These are phyloP conservation scores for Parietaria judaica DNA, from an alignment of 306 rosid species.

Conservation along the genomic window DNA sequence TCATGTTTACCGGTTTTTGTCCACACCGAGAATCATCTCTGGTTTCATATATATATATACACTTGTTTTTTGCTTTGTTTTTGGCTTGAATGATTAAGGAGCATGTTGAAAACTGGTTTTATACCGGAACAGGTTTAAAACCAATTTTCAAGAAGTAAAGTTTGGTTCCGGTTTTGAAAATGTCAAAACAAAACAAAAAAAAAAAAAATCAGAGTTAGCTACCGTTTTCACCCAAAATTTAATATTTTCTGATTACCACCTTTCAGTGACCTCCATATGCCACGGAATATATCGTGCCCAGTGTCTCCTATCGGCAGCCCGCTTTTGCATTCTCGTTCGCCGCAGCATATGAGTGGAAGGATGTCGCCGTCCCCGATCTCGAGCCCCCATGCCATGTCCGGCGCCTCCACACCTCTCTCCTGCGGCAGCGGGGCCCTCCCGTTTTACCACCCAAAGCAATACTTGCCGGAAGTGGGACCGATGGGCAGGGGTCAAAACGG, in stretches of 20 bases:
- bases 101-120: no score
- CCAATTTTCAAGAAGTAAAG: no score
- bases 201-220: no score
- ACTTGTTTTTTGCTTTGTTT: no score
- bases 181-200: no score
- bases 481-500: constrained; percentile 30
- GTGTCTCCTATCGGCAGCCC: constrained; percentile 41
- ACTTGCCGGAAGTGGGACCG: constrained; percentile 37
- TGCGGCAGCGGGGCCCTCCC: constrained; percentile 30
- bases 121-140: no score
- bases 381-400: constrained; percentile 31
- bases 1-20: constrained; percentile 3
- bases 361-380: constrained; percentile 41
- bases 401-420: constrained; percentile 38
- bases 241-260: background rate
- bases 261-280: constrained; percentile 25
- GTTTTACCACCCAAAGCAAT: constrained; percentile 37
- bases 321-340: constrained; percentile 26
- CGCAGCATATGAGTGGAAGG: constrained; percentile 35
- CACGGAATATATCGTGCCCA: constrained; percentile 32
- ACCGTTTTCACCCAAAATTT: background rate
- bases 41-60: no score
- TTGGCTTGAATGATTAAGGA: no score
- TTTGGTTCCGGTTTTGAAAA: no score
- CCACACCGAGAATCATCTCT: no score